Evolutionary conservation across 805 yeast species (phyloP).

Genomic region (Schizosaccharomyces osmophilus): DNA sequence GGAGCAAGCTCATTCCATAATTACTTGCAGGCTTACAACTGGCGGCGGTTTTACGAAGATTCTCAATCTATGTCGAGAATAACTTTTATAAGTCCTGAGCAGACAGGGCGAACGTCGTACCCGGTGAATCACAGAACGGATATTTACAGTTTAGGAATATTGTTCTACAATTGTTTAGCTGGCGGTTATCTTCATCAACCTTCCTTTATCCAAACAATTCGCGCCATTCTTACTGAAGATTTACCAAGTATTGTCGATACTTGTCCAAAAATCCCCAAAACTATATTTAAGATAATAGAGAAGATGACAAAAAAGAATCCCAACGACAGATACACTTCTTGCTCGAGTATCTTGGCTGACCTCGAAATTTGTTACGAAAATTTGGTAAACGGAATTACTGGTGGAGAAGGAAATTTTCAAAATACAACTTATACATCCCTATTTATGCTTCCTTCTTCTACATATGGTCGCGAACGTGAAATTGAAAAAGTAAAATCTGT

Average conservation of each 20-base stretch:
- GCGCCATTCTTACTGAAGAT: slow-evolving; percentile 7
- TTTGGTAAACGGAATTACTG: not conserved
- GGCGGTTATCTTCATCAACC: slow-evolving; percentile 6
- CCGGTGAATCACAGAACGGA: slow-evolving; percentile 9
- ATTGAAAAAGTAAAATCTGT: not conserved
- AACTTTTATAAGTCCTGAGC: slow-evolving; percentile 9
- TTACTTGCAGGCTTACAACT: not conserved
- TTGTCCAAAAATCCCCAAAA: slow-evolving; percentile 8
- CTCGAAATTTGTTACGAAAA: not conserved
- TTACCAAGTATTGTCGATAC: slow-evolving; percentile 5
- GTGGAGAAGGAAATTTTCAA: not conserved
- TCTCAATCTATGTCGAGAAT: slow-evolving; percentile 7
- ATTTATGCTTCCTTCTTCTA: not conserved
- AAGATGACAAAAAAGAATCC: slow-evolving; percentile 9
- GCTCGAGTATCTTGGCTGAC: slow-evolving; percentile 4
- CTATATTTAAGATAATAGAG: slow-evolving; percentile 6
- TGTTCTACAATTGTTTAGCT: slow-evolving; percentile 8
- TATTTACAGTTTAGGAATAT: slow-evolving; percentile 9
- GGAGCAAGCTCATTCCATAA: slow-evolving; percentile 5
- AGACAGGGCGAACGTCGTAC: slow-evolving; percentile 9
- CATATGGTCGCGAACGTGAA: not conserved
- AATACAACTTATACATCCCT: not conserved
- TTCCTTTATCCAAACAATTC: slow-evolving; percentile 6
- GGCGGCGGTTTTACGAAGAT: slow-evolving; percentile 1
- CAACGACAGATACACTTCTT: slow-evolving; percentile 6